Evolutionary conservation across 495 filamentous ascomycete species (phyloP).

Genomic region (Coniosporium apollinis): DNA sequence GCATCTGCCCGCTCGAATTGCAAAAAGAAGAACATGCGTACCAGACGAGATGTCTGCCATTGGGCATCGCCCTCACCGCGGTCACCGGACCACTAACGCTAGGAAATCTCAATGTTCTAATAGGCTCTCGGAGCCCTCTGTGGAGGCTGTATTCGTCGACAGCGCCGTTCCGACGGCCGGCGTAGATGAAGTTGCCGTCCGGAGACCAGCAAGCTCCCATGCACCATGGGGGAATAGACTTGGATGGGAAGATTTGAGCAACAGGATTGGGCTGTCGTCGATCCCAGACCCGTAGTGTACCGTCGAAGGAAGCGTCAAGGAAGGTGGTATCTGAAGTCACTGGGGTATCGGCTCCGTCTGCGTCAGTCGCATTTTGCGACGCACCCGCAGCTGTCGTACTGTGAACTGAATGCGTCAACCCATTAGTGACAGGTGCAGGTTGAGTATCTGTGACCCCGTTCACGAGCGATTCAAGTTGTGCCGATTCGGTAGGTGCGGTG

Average conservation of each 20-base stretch:
- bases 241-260: constrained; percentile 53
- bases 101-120: constrained; percentile 80
- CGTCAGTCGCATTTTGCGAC: background rate
- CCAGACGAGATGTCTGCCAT: constrained; percentile 85
- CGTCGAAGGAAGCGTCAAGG: constrained; percentile 73
- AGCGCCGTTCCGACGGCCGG: constrained; percentile 78
- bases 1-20: too few species aligned
- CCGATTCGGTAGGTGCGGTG: too few species aligned
- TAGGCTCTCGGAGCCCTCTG: constrained; percentile 56
- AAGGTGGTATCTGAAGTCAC: constrained; percentile 51
- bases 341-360: constrained; percentile 6
- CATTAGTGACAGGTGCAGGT: too few species aligned
- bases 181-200: constrained; percentile 90
- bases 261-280: constrained; percentile 59
- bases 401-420: too few species aligned
- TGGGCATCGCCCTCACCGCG: constrained; percentile 76
- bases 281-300: constrained; percentile 83
- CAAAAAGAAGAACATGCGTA: constrained; percentile 22
- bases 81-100: constrained; percentile 77
- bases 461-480: too few species aligned
- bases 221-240: constrained; percentile 81
- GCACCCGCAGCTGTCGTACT: too few species aligned
- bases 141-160: constrained; percentile 90
- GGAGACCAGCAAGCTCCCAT: constrained; percentile 97
- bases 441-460: too few species aligned